Evolutionary conservation across 2,329 filamentous ascomycete genomes (phyloP), one percentile per base, ranked within the genome.

Genomic region (Albifimbria verrucaria): DNA sequence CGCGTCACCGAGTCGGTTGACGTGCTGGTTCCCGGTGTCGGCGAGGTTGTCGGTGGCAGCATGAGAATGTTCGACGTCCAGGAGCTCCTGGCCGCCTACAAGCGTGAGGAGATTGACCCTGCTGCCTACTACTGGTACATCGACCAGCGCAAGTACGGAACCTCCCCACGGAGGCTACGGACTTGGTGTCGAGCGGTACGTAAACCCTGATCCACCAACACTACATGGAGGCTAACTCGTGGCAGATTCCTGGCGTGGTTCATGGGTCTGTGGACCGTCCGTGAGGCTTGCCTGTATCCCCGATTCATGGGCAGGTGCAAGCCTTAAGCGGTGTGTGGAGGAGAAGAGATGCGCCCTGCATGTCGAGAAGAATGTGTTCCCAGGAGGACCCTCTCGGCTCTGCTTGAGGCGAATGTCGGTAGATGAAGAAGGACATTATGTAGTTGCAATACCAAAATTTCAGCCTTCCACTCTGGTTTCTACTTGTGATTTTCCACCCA

Each of bases 111-210:
- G 41, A 95, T 97, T 70, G 85, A 90, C 63, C 85, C 92, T 20
- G 83, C 82, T 62, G 86, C 88, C 45, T 97, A 97, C 77, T 97
- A 95, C 81, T 99, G 94, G 94, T 99, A 97, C 77, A 95, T 92
- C 26, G 94, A 97, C 75, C 92, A 96, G 82, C 82, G 92, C 69
- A 96, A 94, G 90, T 92, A 97, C 68, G 94, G 94, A 52, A 92
- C 89, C 89, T 44, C 91, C 92, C 24, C 93, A 97, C 73, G 92
- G 92, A 58, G 92, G 93, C 52, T 97, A 96, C 71, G 93, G 93
- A 50, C 80, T 99, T 48, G 94, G 94, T 62, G 81, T 96, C 49
- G 93, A 97, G 79, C 85, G 93, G 53, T 60, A 53, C 36, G 51
- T 28, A 22, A 11, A 15, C 24, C 43, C 36, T 7, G 21, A 3